Evolutionary conservation across 2,329 filamentous ascomycete species (phyloP).

Genomic region (Trichoderma sp.): DNA sequence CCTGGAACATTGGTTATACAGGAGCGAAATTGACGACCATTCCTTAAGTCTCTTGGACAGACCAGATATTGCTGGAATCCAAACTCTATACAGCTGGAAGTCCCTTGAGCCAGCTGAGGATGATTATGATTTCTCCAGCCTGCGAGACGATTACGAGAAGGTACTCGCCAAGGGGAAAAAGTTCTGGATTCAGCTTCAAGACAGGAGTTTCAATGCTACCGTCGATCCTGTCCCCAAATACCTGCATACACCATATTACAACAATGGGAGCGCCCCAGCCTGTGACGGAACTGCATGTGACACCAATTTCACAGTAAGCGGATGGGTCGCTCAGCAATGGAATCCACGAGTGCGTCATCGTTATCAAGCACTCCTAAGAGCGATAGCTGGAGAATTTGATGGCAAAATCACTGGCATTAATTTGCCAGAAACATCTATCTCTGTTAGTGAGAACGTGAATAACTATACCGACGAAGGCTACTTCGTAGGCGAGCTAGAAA

Average conservation of each 20-base stretch:
- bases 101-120: slow-evolving; percentile 12
- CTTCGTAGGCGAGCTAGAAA: slow-evolving; percentile 20
- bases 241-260: slow-evolving; percentile 21
- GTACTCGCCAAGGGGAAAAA: slow-evolving; percentile 24
- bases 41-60: slow-evolving; percentile 14
- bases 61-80: slow-evolving; percentile 19
- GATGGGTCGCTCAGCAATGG: slow-evolving; percentile 9
- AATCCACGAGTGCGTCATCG: slow-evolving; percentile 19
- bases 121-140: neutral
- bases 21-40: slow-evolving; percentile 1
- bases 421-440: slow-evolving; percentile 23
- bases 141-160: slow-evolving; percentile 31
- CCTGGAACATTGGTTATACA: slow-evolving; percentile 15
- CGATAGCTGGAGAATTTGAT: slow-evolving; percentile 22
- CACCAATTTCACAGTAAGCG: neutral
- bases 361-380: slow-evolving; percentile 21
- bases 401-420: slow-evolving; percentile 23
- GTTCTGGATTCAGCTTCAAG: slow-evolving; percentile 26
- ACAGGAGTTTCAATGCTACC: slow-evolving; percentile 19
- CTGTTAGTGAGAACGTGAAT: neutral
- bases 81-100: slow-evolving; percentile 22
- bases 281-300: slow-evolving; percentile 23
- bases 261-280: slow-evolving; percentile 23
- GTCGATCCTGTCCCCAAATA: slow-evolving; percentile 23
- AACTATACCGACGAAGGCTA: slow-evolving; percentile 18